These are phyloP conservation scores for Phytopythium cucurbitacearum DNA, from an alignment of 352 stramenopile genomes.

Conservation along the genomic window DNA sequence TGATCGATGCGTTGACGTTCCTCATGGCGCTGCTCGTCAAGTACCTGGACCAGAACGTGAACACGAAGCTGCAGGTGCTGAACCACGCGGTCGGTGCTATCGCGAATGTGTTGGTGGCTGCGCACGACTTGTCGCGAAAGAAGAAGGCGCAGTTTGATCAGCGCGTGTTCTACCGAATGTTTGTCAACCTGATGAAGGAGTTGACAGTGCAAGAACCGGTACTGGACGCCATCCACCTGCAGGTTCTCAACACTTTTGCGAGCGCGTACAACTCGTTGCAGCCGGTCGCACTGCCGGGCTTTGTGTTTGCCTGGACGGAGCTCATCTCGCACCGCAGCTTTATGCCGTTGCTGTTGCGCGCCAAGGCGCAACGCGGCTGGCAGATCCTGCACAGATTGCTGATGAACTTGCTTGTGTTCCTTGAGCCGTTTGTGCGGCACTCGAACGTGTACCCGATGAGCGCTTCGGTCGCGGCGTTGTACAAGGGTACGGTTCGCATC, in stretches of 20 bases:
- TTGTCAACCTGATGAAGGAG: constrained; percentile 97
- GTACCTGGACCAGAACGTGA: constrained; percentile 86
- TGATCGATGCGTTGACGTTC: constrained; percentile 96
- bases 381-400: constrained; percentile 96
- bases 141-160: constrained; percentile 94
- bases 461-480: constrained; percentile 92
- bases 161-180: constrained; percentile 97
- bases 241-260: constrained; percentile 96
- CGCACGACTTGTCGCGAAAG: constrained; percentile 77
- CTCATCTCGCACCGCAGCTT: constrained; percentile 98
- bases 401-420: constrained; percentile 97
- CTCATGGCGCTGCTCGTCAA: constrained; percentile 96
- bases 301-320: constrained; percentile 99
- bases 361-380: constrained; percentile 95
- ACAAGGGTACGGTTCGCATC: constrained; percentile 97
- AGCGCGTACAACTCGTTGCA: constrained; percentile 97
- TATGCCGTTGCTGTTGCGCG: constrained; percentile 94
- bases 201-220: constrained; percentile 93
- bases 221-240: constrained; percentile 92
- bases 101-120: constrained; percentile 91
- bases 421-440: constrained; percentile 94
- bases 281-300: constrained; percentile 93
- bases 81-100: constrained; percentile 95
- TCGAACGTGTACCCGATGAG: constrained; percentile 82
- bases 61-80: constrained; percentile 84